Evolutionary conservation across 2,329 filamentous ascomycete genomes (phyloP).

Genomic region (Hypoxylon rubiginosum): DNA sequence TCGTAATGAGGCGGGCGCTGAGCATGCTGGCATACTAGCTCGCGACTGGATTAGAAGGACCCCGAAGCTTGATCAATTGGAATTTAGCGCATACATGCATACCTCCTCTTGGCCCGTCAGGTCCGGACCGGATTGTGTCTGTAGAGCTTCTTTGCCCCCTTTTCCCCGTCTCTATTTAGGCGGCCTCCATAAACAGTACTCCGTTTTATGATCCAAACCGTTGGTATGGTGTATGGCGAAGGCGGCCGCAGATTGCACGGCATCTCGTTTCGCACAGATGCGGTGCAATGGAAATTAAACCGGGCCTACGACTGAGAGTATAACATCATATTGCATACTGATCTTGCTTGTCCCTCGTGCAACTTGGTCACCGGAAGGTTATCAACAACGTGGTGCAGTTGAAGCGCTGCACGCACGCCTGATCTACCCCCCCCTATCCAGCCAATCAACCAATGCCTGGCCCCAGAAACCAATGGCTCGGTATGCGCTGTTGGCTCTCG

Average conservation of each 20-base stretch:
- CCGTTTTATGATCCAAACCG: conserved; percentile 25
- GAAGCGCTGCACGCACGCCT: conserved; percentile 44
- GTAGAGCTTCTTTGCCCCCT: not conserved
- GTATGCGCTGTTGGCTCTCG: conserved; percentile 38
- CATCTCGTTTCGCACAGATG: conserved; percentile 32
- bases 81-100: conserved; percentile 3
- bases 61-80: conserved; percentile 19
- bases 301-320: conserved; percentile 25
- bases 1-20: conserved; percentile 38
- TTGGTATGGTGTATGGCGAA: conserved; percentile 36
- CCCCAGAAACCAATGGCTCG: conserved; percentile 34
- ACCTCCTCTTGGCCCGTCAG: conserved; percentile 3
- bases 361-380: conserved; percentile 27
- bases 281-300: conserved; percentile 31
- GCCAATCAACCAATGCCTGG: conserved; percentile 33
- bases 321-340: conserved; percentile 45
- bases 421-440: conserved; percentile 33
- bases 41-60: conserved; percentile 14
- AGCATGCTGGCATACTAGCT: conserved; percentile 4
- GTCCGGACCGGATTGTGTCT: conserved; percentile 4
- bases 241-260: conserved; percentile 29
- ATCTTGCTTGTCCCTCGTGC: conserved; percentile 35
- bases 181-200: conserved; percentile 31
- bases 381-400: conserved; percentile 40
- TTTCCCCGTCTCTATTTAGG: conserved; percentile 10